Evolutionary conservation across 169 alveolate species (phyloP).

Genomic region (Theileria luwenshuni): DNA sequence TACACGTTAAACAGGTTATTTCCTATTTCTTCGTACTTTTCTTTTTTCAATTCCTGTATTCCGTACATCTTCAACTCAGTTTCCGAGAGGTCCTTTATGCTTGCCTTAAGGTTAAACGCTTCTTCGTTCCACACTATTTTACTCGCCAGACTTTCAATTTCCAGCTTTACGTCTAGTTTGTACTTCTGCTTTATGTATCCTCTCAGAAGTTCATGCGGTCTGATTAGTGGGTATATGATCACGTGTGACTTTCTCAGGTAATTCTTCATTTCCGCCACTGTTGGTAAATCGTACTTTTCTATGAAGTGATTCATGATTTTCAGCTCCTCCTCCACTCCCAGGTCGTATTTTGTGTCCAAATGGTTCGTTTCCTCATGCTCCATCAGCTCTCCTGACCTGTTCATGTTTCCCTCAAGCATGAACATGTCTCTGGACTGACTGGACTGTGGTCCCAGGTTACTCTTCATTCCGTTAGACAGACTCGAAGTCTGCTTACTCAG

Average conservation of each 20-base stretch:
- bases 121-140: conserved; percentile 55
- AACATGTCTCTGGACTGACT: conserved; percentile 51
- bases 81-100: conserved; percentile 15
- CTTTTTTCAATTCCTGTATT: not conserved
- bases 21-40: conserved; percentile 22
- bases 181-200: conserved; percentile 38
- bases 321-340: conserved; percentile 42
- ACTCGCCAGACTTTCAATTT: conserved; percentile 31
- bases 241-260: conserved; percentile 46
- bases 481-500: conserved; percentile 14
- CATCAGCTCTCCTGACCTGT: conserved; percentile 26
- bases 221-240: conserved; percentile 40
- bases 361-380: conserved; percentile 35
- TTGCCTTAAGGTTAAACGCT: conserved; percentile 41
- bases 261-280: conserved; percentile 54
- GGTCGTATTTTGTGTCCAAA: conserved; percentile 54
- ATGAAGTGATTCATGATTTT: conserved; percentile 53
- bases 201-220: conserved; percentile 67
- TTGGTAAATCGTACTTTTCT: conserved; percentile 55
- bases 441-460: conserved; percentile 11
- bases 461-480: conserved; percentile 16
- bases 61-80: conserved; percentile 29
- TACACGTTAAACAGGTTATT: conserved; percentile 41
- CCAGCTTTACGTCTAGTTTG: conserved; percentile 45
- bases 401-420: conserved; percentile 51